These are phyloP conservation scores for Trichodelitschia bisporula DNA, from an alignment of 495 filamentous ascomycete genomes.

Conservation along the genomic window DNA sequence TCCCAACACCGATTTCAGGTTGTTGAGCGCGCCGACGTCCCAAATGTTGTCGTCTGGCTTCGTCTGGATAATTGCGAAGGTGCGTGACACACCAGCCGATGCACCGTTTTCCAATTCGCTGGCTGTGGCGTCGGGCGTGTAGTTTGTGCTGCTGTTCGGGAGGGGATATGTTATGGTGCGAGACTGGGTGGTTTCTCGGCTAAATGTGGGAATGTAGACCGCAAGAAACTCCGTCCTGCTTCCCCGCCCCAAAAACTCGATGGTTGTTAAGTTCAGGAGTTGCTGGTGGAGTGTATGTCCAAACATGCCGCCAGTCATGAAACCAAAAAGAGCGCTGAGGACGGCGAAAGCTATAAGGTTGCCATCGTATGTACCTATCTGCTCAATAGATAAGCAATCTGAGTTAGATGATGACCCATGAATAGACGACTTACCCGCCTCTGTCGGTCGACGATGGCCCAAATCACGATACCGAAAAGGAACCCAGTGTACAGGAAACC, in stretches of 20 bases:
- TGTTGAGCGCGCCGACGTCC: background rate
- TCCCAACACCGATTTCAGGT: background rate
- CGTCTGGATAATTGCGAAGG: background rate
- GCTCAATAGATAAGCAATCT: too few relatives aligned
- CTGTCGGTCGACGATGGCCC: constrained; percentile 20
- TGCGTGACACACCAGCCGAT: background rate
- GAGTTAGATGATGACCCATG: too few relatives aligned
- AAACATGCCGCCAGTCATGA: constrained; percentile 56
- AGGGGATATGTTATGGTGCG: background rate
- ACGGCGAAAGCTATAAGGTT: constrained; percentile 4
- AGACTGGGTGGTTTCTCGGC: background rate
- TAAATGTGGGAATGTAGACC: constrained; percentile 30
- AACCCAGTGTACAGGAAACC: constrained; percentile 40
- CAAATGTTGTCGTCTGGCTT: background rate
- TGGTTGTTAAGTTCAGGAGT: constrained; percentile 48
- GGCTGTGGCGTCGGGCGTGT: background rate
- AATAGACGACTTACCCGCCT: too few relatives aligned
- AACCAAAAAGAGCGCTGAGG: constrained; percentile 34
- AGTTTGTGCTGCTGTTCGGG: background rate
- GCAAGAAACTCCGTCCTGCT: constrained; percentile 48
- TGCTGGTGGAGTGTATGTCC: constrained; percentile 42
- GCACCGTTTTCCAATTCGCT: too few relatives aligned
- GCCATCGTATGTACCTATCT: too few relatives aligned
- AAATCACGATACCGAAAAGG: constrained; percentile 31
- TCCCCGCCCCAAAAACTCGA: constrained; percentile 44